A percentile compares a stretch with the other conserved stretches of the same genome.
These are phyloP conservation scores for Cyclotella atomus DNA, from an alignment of 108 stramenopile species.

Conservation along the genomic window DNA sequence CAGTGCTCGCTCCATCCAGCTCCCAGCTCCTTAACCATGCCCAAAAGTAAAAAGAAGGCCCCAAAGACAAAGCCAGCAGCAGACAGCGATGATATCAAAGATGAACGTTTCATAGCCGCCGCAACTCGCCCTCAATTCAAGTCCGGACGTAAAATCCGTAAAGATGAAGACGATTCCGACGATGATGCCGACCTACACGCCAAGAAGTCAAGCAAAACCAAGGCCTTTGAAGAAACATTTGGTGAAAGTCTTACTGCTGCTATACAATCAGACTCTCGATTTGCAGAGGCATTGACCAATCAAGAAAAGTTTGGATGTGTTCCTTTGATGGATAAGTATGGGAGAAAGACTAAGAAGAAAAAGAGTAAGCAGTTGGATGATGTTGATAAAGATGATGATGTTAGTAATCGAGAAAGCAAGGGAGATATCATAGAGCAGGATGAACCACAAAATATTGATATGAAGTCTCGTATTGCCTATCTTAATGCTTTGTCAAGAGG, in stretches of 20 bases:
- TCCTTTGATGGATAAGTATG: constrained; percentile 68
- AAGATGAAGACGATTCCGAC: constrained; percentile 4
- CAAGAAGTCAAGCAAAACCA: not conserved
- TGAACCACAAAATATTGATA: constrained; percentile 52
- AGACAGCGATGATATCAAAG: constrained; percentile 25
- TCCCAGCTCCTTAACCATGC: too few species aligned
- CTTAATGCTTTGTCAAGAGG: constrained; percentile 93
- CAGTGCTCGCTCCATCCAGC: too few species aligned
- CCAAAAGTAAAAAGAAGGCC: constrained; percentile 13
- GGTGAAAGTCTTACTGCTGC: constrained; percentile 30
- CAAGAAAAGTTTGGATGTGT: constrained; percentile 65
- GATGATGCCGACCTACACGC: not conserved
- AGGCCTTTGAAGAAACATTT: constrained; percentile 4
- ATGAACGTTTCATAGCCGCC: constrained; percentile 73
- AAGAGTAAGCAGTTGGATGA: constrained; percentile 34
- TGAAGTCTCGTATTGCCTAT: constrained; percentile 90
- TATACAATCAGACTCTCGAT: constrained; percentile 78
- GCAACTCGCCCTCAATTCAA: constrained; percentile 68
- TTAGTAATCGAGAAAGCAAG: constrained; percentile 7
- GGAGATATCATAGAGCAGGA: constrained; percentile 14
- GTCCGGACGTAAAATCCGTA: not conserved
- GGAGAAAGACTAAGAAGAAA: constrained; percentile 55
- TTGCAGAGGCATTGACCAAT: constrained; percentile 82
- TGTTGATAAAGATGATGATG: constrained; percentile 16
- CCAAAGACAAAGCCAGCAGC: not conserved